These are phyloP conservation scores for Penicillium hesseltinei DNA, from an alignment of 2,329 filamentous ascomycete species.

Conservation along the genomic window DNA sequence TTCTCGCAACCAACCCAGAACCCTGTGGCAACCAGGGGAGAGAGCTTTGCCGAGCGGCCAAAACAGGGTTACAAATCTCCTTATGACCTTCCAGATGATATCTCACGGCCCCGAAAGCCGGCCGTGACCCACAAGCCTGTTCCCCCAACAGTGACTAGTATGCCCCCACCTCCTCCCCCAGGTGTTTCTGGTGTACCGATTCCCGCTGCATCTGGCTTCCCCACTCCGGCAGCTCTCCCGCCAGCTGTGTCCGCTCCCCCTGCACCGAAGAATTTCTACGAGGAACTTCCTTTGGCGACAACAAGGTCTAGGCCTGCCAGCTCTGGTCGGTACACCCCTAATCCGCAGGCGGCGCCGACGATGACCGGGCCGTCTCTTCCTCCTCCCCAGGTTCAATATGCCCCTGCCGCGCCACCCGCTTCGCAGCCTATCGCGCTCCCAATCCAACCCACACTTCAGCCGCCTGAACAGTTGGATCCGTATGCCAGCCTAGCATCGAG, in stretches of 20 bases:
- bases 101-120: constrained; percentile 64
- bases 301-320: constrained; percentile 60
- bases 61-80: constrained; percentile 93
- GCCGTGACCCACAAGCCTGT: constrained; percentile 58
- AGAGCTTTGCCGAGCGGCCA: constrained; percentile 86
- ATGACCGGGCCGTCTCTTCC: constrained; percentile 14
- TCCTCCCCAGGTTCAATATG: constrained; percentile 3
- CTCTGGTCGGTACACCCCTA: constrained; percentile 43
- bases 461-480: constrained; percentile 34
- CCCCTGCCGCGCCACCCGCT: constrained; percentile 22
- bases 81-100: constrained; percentile 90
- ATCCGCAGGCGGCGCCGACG: constrained; percentile 25
- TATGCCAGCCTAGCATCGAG: constrained; percentile 32
- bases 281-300: constrained; percentile 65
- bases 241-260: constrained; percentile 17
- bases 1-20: constrained; percentile 29
- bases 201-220: constrained; percentile 15
- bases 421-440: constrained; percentile 16
- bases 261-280: constrained; percentile 63
- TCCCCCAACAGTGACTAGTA: constrained; percentile 44
- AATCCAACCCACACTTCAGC: constrained; percentile 28
- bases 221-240: constrained; percentile 18
- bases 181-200: constrained; percentile 59
- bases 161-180: constrained; percentile 57
- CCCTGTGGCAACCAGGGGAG: constrained; percentile 51